Conservation (phyloP, 192 early-diverging fungal species). For the Allomyces arbusculus region DNA sequence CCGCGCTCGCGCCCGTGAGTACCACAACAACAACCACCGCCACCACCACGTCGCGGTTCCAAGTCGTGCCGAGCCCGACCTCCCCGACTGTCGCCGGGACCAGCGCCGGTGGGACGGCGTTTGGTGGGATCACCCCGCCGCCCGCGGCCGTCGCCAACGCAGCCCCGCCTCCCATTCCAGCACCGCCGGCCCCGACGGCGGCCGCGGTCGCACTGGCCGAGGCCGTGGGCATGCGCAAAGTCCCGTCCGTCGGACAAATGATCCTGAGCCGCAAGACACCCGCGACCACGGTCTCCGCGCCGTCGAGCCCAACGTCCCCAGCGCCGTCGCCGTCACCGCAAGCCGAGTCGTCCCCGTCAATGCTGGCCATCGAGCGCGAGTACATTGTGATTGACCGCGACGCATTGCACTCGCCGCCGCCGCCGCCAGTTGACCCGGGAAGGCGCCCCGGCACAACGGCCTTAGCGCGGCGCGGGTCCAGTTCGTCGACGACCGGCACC, state of each 20-base stretch:
- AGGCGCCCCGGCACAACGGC: background rate
- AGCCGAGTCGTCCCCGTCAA: slow-evolving; percentile 7
- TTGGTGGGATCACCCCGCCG: background rate
- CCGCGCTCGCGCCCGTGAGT: no score
- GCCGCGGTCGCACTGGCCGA: slow-evolving; percentile 3
- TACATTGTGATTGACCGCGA: slow-evolving; percentile 46
- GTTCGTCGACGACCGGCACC: no score
- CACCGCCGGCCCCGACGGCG: background rate
- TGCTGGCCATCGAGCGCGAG: slow-evolving; percentile 34
- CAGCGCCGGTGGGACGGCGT: background rate
- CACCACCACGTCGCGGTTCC: background rate
- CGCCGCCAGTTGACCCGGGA: background rate
- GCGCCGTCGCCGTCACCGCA: background rate
- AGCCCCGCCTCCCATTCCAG: background rate
- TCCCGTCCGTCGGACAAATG: slow-evolving; percentile 3
- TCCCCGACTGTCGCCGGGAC: background rate
- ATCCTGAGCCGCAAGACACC: slow-evolving; percentile 5
- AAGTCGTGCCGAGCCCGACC: background rate
- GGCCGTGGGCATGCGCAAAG: slow-evolving; percentile 4
- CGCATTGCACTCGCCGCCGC: background rate
- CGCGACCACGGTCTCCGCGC: slow-evolving; percentile 2
- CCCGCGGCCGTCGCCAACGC: background rate
- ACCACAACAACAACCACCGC: background rate
- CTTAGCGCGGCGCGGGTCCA: no score
- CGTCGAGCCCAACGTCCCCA: slow-evolving; percentile 1